phyloP scores from a whole-genome alignment of 805 yeast genomes.

The Starmera dryadoides region DNA sequence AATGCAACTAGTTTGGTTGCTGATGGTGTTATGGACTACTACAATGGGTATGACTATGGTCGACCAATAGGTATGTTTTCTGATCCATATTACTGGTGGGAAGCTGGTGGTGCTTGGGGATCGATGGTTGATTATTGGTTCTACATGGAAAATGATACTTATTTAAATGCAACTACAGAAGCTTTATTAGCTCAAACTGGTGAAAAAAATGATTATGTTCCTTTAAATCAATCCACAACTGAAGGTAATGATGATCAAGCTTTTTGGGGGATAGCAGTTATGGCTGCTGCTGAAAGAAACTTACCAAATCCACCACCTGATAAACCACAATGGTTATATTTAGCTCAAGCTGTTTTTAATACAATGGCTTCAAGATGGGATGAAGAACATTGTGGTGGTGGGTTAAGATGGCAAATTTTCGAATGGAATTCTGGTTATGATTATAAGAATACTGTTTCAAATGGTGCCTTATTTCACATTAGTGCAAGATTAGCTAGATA shows the following conservation, averaged over 20 bases:
- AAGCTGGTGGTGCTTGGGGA: slow-evolving; percentile 72
- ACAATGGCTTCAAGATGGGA: slow-evolving; percentile 85
- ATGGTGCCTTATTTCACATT: slow-evolving; percentile 72
- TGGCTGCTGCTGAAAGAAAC: slow-evolving; percentile 80
- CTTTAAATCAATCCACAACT: slow-evolving; percentile 71
- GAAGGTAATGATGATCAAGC: slow-evolving; percentile 95
- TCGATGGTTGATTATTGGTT: slow-evolving; percentile 58
- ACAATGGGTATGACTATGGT: slow-evolving; percentile 54
- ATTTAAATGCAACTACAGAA: slow-evolving; percentile 42
- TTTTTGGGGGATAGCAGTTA: slow-evolving; percentile 83
- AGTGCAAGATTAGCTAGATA: slow-evolving; percentile 82
- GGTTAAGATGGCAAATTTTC: slow-evolving; percentile 89
- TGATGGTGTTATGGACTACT: slow-evolving; percentile 68
- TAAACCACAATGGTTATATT: slow-evolving; percentile 64
- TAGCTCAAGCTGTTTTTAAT: slow-evolving; percentile 81
- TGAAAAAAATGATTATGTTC: slow-evolving; percentile 59
- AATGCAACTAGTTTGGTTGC: slow-evolving; percentile 51
- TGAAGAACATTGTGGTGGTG: slow-evolving; percentile 54
- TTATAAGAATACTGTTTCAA: slow-evolving; percentile 80
- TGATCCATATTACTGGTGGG: slow-evolving; percentile 86
- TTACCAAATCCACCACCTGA: slow-evolving; percentile 60
- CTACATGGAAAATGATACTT: slow-evolving; percentile 61
- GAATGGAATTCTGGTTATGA: slow-evolving; percentile 84
- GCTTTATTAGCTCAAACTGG: slow-evolving; percentile 65
- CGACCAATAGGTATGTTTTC: slow-evolving; percentile 68